A percentile compares a stretch with the other conserved stretches of the same genome.
These are phyloP conservation scores for Massarina eburnea DNA, from an alignment of 2,329 filamentous ascomycete species.

Conservation along the genomic window DNA sequence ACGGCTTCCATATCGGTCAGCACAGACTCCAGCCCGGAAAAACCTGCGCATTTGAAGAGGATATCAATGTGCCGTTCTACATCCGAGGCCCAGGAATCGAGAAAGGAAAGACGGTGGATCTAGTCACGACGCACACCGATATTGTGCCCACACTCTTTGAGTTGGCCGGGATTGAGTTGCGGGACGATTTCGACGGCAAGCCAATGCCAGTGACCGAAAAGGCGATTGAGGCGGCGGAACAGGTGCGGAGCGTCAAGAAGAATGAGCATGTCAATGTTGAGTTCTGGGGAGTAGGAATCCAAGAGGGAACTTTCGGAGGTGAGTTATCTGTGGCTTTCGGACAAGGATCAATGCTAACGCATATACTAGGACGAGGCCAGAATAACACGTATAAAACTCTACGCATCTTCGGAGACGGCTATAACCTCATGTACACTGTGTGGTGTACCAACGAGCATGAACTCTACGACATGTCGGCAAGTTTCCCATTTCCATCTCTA, in stretches of 20 bases:
- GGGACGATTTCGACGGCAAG: conserved; percentile 38
- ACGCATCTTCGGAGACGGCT: conserved; percentile 56
- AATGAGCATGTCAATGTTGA: conserved; percentile 45
- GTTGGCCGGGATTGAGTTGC: conserved; percentile 27
- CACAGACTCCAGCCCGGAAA: conserved; percentile 46
- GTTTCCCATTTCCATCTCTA: conserved; percentile 8
- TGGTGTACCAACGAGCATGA: conserved; percentile 71
- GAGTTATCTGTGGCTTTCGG: neutral
- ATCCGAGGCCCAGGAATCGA: conserved; percentile 42
- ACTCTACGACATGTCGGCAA: conserved; percentile 63
- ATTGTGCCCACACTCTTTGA: conserved; percentile 43
- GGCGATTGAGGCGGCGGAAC: conserved; percentile 4
- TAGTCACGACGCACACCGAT: conserved; percentile 43
- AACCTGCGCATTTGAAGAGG: conserved; percentile 42
- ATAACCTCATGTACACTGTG: conserved; percentile 66
- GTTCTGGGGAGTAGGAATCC: conserved; percentile 42
- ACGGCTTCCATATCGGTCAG: conserved; percentile 45
- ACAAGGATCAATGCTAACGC: neutral
- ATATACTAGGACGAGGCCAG: conserved; percentile 1
- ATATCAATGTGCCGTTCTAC: conserved; percentile 44
- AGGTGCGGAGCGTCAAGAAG: neutral
- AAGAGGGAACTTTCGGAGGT: conserved; percentile 17
- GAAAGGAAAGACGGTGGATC: conserved; percentile 18
- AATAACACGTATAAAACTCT: conserved; percentile 65
- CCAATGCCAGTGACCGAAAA: conserved; percentile 33